Percentiles rank a stretch among this genome's conserved stretches.
phyloP scores from a whole-genome alignment of 805 yeast genomes.

The Komagataella phaffii region DNA sequence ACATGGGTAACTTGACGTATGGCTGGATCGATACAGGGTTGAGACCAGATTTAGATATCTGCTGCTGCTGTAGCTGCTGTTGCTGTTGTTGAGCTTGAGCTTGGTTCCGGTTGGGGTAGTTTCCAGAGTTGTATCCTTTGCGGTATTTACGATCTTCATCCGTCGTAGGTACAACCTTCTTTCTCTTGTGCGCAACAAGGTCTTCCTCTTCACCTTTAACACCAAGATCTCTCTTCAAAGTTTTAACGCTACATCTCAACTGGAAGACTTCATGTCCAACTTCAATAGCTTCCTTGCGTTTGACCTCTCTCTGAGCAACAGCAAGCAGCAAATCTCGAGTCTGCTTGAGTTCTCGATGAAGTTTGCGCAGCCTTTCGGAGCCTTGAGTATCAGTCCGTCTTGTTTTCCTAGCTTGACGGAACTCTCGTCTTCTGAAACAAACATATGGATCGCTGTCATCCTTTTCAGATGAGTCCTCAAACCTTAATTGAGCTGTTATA shows the following conservation, averaged over 20 bases:
- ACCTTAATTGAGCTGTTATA: conserved; percentile 63
- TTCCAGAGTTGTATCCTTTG: conserved; percentile 1
- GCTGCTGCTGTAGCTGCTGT: conserved; percentile 4
- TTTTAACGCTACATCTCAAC: conserved; percentile 57
- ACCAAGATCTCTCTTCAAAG: conserved; percentile 60
- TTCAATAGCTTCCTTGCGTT: conserved; percentile 46
- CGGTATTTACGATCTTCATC: conserved; percentile 6
- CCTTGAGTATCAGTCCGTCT: conserved; percentile 88
- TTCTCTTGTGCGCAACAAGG: conserved; percentile 64
- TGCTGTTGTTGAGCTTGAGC: conserved; percentile 7
- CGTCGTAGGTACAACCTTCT: conserved; percentile 22
- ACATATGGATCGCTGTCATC: conserved; percentile 93
- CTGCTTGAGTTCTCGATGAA: conserved; percentile 64
- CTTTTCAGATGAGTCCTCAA: conserved; percentile 70
- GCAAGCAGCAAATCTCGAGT: conserved; percentile 57
- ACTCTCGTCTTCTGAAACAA: conserved; percentile 90
- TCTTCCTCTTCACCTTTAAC: conserved; percentile 80
- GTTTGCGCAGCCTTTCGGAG: conserved; percentile 63
- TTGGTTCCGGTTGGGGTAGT: neutral
- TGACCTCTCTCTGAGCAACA: conserved; percentile 64
- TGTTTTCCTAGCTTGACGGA: conserved; percentile 91
- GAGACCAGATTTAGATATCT: conserved; percentile 1
- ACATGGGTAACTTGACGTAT: conserved; percentile 76
- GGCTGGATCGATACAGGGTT: conserved; percentile 44
- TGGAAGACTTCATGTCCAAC: conserved; percentile 59